Evolutionary conservation across 1,284 basidiomycete species (phyloP).

Genomic region (Austroboletus novae-zelandiae): DNA sequence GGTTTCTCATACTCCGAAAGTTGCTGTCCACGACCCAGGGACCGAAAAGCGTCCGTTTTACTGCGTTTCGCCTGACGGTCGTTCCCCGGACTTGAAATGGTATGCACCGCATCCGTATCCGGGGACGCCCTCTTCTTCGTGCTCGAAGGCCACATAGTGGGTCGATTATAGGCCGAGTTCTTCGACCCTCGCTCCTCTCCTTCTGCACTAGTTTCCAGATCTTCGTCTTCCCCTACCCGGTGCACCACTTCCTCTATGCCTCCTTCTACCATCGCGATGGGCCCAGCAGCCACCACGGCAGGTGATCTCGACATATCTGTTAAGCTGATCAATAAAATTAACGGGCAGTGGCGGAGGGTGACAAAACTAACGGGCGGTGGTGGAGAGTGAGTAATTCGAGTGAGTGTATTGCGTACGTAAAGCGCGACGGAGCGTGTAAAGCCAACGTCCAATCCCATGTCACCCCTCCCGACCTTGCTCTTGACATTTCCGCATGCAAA

Average conservation of each 20-base stretch:
- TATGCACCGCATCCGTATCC: slow-evolving; percentile 16
- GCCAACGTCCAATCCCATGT: too few species aligned
- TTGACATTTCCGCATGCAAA: too few species aligned
- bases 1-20: slow-evolving; percentile 17
- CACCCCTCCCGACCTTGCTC: too few species aligned
- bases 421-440: too few species aligned
- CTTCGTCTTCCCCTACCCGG: neutral
- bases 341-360: too few species aligned
- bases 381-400: too few species aligned
- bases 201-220: neutral
- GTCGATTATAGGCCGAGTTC: neutral
- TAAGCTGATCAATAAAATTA: too few species aligned
- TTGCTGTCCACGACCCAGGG: slow-evolving; percentile 8
- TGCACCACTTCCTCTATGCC: neutral
- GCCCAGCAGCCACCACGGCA: neutral
- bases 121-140: slow-evolving; percentile 29
- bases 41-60: slow-evolving; percentile 21
- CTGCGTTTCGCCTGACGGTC: slow-evolving; percentile 24
- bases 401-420: too few species aligned
- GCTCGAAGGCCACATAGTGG: neutral
- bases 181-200: neutral
- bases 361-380: too few species aligned
- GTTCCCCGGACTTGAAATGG: slow-evolving; percentile 10
- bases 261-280: neutral
- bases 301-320: neutral